A percentile compares a stretch with the other conserved stretches of the same genome.
phyloP scores from a whole-genome alignment of 257 asterid genomes.

The Haberlea rhodopensis region DNA sequence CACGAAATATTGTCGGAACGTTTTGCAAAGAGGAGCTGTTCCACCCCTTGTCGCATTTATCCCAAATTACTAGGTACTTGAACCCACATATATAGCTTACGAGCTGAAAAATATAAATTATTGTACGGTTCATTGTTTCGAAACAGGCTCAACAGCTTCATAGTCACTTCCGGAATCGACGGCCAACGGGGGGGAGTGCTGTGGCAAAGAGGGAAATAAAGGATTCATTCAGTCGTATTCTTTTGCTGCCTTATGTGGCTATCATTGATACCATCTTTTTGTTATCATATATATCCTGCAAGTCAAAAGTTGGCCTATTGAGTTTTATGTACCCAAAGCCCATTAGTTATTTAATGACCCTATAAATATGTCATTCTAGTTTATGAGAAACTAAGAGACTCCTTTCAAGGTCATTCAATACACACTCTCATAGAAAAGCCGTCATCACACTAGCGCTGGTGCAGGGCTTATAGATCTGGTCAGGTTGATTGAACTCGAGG shows the following conservation, averaged over 20 bases:
- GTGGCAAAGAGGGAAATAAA: slow-evolving; percentile 47
- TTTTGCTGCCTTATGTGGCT: slow-evolving; percentile 27
- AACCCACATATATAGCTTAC: not conserved
- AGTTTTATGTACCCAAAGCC: no score
- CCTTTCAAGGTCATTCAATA: no score
- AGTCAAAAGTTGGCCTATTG: no score
- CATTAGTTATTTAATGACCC: no score
- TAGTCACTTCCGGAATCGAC: slow-evolving; percentile 87
- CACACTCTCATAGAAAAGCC: no score
- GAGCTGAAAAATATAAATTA: not conserved
- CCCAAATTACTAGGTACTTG: slow-evolving; percentile 2
- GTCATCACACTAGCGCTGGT: no score
- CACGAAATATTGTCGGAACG: slow-evolving; percentile 62
- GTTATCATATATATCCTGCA: no score
- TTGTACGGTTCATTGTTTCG: slow-evolving; percentile 6
- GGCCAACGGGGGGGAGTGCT: slow-evolving; percentile 60
- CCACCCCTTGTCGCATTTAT: slow-evolving; percentile 82
- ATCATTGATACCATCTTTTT: slow-evolving; percentile 26
- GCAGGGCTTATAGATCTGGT: no score
- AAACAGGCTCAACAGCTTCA: slow-evolving; percentile 94
- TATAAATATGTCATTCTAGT: no score
- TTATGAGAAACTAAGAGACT: no score
- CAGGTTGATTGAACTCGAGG: no score
- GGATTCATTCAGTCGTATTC: slow-evolving; percentile 6
- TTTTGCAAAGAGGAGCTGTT: slow-evolving; percentile 94